Percentiles rank a stretch among this genome's conserved stretches.
Evolutionary conservation across 164 flowering plant genomes (phyloP).

Genomic region (Umbilicus rupestris): DNA sequence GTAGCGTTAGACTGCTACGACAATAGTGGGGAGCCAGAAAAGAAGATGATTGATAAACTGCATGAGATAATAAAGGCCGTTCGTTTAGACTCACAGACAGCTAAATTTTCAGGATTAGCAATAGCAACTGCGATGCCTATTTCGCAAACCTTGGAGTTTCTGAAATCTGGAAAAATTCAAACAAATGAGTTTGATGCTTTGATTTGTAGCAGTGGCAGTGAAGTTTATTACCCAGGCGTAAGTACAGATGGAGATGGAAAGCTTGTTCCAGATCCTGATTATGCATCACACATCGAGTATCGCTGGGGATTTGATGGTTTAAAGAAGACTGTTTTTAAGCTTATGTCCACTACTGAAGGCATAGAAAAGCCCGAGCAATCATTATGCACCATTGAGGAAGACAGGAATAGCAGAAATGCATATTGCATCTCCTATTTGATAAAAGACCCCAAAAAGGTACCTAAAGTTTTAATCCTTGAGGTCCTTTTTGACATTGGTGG

Average conservation of each 20-base stretch:
- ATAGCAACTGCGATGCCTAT: conserved; percentile 82
- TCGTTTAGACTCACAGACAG: conserved; percentile 37
- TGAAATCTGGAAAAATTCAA: conserved; percentile 52
- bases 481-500: conserved; percentile 1
- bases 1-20: conserved; percentile 80
- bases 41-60: conserved; percentile 43
- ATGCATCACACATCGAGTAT: conserved; percentile 76
- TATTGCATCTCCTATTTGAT: conserved; percentile 64
- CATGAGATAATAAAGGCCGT: conserved; percentile 64
- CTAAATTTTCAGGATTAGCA: conserved; percentile 59
- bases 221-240: conserved; percentile 73
- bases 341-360: conserved; percentile 49
- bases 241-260: conserved; percentile 45
- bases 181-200: conserved; percentile 76
- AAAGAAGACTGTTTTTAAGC: conserved; percentile 70
- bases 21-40: conserved; percentile 46
- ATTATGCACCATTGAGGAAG: conserved; percentile 46
- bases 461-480: neutral
- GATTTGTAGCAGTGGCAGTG: conserved; percentile 90
- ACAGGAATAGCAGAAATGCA: conserved; percentile 47
- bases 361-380: conserved; percentile 14
- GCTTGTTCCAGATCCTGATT: conserved; percentile 62
- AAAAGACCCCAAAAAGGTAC: conserved; percentile 62
- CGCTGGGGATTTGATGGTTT: conserved; percentile 89
- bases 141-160: conserved; percentile 43